Percentiles rank a stretch among this genome's conserved stretches.
Conservation (phyloP, 2,329 filamentous ascomycete species). For the Aureobasidium pullulans region DNA sequence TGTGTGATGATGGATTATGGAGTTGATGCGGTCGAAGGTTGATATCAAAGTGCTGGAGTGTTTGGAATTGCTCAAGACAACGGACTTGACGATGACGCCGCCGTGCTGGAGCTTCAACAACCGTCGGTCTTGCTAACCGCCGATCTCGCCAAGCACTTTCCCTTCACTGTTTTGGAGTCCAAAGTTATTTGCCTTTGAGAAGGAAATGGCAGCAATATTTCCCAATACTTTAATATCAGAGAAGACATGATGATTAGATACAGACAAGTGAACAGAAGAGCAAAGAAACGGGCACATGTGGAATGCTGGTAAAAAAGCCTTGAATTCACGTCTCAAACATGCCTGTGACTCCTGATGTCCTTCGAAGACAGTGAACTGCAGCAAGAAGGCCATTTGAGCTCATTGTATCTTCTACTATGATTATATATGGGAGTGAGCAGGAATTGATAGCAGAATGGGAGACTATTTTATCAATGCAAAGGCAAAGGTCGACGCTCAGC, state of each 20-base stretch:
- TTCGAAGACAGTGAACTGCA: no score
- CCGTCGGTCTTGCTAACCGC: neutral
- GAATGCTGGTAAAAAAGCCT: no score
- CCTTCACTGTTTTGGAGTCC: neutral
- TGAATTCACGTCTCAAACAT: no score
- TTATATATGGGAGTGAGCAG: neutral
- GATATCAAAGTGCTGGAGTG: neutral
- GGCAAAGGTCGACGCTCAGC: neutral
- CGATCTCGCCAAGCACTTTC: conserved; percentile 4
- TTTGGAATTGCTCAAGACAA: neutral
- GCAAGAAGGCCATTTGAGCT: no score
- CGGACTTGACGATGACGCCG: conserved; percentile 3
- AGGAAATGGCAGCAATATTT: neutral
- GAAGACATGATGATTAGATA: no score
- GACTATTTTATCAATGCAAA: neutral
- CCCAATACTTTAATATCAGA: no score
- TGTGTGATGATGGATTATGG: neutral
- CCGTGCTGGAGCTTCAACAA: neutral
- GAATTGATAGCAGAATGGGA: neutral
- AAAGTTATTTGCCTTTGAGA: neutral
- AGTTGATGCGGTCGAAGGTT: neutral
- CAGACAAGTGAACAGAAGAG: no score
- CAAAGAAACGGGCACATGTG: no score
- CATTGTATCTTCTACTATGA: no score
- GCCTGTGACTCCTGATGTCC: no score